Evolutionary conservation across 2,329 filamentous ascomycete genomes (phyloP).

Genomic region (Aaosphaeria pasadenensis): DNA sequence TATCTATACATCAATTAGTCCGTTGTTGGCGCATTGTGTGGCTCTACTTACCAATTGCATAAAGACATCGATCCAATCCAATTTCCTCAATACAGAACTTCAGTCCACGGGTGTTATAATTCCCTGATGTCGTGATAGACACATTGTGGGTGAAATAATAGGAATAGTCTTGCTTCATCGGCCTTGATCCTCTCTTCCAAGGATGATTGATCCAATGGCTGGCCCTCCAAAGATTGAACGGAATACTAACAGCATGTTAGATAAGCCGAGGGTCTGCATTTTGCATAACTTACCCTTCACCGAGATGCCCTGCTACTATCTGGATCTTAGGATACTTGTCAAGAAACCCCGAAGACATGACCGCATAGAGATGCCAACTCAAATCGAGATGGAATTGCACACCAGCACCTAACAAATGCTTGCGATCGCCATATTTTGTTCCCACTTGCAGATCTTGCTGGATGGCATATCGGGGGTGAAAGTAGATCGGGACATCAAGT

Average conservation of each 20-base stretch:
- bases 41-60: conserved; percentile 30
- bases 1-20: conserved; percentile 17
- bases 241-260: conserved; percentile 30
- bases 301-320: conserved; percentile 44
- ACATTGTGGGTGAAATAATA: conserved; percentile 43
- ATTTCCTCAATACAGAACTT: conserved; percentile 43
- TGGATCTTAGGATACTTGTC: conserved; percentile 43
- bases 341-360: conserved; percentile 44
- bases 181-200: conserved; percentile 35
- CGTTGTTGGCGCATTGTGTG: background rate
- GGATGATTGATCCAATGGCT: conserved; percentile 46
- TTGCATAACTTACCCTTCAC: conserved; percentile 31
- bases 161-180: conserved; percentile 37
- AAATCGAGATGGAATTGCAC: conserved; percentile 43
- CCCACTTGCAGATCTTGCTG: conserved; percentile 19
- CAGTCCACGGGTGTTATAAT: conserved; percentile 40
- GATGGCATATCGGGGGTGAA: conserved; percentile 32
- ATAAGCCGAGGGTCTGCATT: background rate
- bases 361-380: conserved; percentile 45
- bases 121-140: conserved; percentile 43
- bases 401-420: conserved; percentile 26
- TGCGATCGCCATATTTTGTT: conserved; percentile 26
- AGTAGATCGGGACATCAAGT: conserved; percentile 32
- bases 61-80: conserved; percentile 40
- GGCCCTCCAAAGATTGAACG: conserved; percentile 41